Evolutionary conservation across 768 basidiomycete genomes (phyloP).

Genomic region (Hydnomerulius pinastri): DNA sequence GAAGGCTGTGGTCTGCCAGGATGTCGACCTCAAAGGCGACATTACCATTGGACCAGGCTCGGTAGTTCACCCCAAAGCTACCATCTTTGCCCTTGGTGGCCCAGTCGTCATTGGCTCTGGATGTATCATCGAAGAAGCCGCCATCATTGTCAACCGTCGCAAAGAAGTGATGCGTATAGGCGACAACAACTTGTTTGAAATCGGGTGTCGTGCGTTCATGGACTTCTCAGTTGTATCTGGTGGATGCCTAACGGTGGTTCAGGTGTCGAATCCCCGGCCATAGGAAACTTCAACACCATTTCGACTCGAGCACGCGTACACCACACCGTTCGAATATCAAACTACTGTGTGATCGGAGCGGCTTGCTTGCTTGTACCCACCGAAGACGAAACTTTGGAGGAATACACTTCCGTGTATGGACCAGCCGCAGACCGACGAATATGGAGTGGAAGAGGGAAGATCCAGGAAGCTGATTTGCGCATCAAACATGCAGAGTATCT

Average conservation of each 20-base stretch:
- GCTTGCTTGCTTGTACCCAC: conserved; percentile 77
- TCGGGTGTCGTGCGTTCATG: conserved; percentile 77
- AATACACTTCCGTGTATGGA: conserved; percentile 86
- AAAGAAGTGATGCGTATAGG: conserved; percentile 93
- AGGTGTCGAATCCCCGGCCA: conserved; percentile 86
- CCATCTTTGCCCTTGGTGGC: conserved; percentile 88
- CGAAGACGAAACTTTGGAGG: conserved; percentile 75
- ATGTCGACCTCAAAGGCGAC: conserved; percentile 92
- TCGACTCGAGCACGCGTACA: conserved; percentile 83
- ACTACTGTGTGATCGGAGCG: conserved; percentile 83
- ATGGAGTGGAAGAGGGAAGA: conserved; percentile 85
- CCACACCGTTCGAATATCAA: conserved; percentile 75
- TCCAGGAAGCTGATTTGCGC: conserved; percentile 82
- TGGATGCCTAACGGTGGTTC: not conserved
- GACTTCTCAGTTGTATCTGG: not conserved
- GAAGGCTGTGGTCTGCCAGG: conserved; percentile 87
- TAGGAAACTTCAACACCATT: conserved; percentile 87
- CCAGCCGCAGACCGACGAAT: conserved; percentile 67
- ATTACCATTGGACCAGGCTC: conserved; percentile 92
- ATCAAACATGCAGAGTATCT: conserved; percentile 91
- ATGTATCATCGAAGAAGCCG: conserved; percentile 91
- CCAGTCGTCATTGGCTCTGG: conserved; percentile 87
- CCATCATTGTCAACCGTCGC: conserved; percentile 86
- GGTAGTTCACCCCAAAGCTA: conserved; percentile 92
- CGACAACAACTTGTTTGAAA: conserved; percentile 92